Evolutionary conservation across 163 green algal species (phyloP), one percentile per base, ranked within the genome.

Genomic region (Volvox carteri): DNA sequence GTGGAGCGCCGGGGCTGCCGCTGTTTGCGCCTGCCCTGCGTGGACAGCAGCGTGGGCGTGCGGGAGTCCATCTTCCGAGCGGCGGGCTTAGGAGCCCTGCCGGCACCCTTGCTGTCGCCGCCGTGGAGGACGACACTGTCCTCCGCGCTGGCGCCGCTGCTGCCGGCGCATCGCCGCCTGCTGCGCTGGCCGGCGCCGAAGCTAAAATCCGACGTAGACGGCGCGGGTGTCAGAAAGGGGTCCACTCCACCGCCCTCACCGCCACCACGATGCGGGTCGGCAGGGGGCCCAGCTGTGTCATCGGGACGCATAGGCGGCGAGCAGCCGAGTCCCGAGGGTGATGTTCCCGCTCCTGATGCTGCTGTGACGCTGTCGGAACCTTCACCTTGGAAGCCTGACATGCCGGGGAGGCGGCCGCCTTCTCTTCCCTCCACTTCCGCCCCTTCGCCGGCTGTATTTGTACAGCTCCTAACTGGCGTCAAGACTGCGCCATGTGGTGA

Each of bases 1-100:
- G 83, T 88, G 16, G 18, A 11, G 14, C 68, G 83, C 48, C 46
- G 30, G 9, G 30, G 41, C 83, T 81, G 44, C 11, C 50, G 83
- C 35, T 70, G 83, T 70, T 88, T 88, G 68, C 48, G 83, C 68
- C 48, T 54, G 83, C 83, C 83, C 50, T 88, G 83, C 1, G 83
- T 60, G 25, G 50, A 70, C 23, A 74, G 67, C 48, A 81, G 25
- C 33, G 50, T 37, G 2, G 83, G 83, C 28, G 83, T 88, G 48
- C 83, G 68, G 0, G 67, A 58, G 3, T 35, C 48, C 83, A 81
- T 58, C 68, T 88, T 88, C 44, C 83, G 68, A 0, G 50, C 67
- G 1, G 65, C 65, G 28, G 21, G 68, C 35, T 88, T 87, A 25
- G 33, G 39, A 46, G 42, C 44, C n/a, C 16, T 58, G 50, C 11